Conservation (phyloP, 2,329 filamentous ascomycete species). For the Trichoderma pleuroti region DNA sequence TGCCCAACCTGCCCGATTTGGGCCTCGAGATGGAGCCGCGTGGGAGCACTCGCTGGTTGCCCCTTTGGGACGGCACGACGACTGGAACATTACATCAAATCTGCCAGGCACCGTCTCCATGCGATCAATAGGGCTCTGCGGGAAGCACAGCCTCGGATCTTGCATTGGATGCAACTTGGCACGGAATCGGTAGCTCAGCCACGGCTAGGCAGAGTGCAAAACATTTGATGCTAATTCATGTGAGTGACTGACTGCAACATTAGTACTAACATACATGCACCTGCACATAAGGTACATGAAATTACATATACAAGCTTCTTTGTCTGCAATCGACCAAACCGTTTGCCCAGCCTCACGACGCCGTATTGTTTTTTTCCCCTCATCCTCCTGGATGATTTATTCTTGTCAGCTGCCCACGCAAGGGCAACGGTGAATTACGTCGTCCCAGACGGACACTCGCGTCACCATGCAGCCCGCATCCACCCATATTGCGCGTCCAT, state of each 20-base stretch:
- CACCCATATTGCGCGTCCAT: conserved; percentile 17
- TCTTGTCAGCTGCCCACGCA: not conserved
- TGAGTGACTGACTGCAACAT: no score
- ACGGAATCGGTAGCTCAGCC: not conserved
- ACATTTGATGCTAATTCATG: no score
- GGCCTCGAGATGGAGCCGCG: not conserved
- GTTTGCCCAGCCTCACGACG: not conserved
- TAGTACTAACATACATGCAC: not conserved
- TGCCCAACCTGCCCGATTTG: not conserved
- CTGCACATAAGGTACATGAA: not conserved
- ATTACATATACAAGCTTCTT: not conserved
- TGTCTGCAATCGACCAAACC: not conserved
- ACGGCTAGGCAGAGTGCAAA: no score
- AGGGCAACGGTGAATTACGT: conserved; percentile 12
- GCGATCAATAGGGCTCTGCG: not conserved
- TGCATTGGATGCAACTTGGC: conserved; percentile 2
- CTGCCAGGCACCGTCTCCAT: not conserved
- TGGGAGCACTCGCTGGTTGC: not conserved
- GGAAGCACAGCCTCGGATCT: not conserved
- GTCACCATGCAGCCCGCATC: conserved; percentile 14
- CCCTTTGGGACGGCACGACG: not conserved
- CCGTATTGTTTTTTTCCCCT: not conserved
- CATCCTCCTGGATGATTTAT: not conserved
- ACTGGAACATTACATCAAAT: no score
- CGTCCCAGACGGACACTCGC: not conserved